Percentiles rank a stretch among this genome's conserved stretches.
phyloP scores from a whole-genome alignment of 345 rosid genomes.

The Pugionium cornutum region DNA sequence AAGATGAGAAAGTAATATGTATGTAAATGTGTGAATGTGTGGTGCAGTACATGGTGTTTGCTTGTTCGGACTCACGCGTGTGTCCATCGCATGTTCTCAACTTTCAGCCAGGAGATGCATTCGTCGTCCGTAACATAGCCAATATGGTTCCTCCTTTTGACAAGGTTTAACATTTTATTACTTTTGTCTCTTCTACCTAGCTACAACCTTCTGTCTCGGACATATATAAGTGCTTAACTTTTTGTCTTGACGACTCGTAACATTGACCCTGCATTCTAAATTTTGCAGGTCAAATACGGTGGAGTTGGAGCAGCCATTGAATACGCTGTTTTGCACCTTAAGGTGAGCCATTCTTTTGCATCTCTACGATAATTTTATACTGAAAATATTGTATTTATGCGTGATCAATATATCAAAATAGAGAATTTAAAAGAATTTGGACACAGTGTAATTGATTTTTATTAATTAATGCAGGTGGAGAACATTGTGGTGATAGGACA shows the following conservation, averaged over 20 bases:
- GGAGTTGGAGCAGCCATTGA: slow-evolving; percentile 91
- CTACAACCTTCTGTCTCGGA: not conserved
- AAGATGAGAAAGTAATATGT: not conserved
- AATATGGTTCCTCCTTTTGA: slow-evolving; percentile 56
- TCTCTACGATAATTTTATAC: not conserved
- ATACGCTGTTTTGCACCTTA: slow-evolving; percentile 95
- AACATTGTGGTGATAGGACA: slow-evolving; percentile 94
- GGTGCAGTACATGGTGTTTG: slow-evolving; percentile 88
- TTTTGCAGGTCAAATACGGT: slow-evolving; percentile 44
- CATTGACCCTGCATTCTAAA: slow-evolving; percentile 3
- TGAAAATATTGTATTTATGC: not conserved
- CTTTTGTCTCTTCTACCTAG: not conserved
- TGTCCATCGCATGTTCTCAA: slow-evolving; percentile 53
- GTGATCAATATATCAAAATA: not conserved
- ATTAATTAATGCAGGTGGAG: slow-evolving; percentile 49
- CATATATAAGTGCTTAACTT: slow-evolving; percentile 1
- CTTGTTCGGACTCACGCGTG: slow-evolving; percentile 59
- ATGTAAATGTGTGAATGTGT: slow-evolving; percentile 1
- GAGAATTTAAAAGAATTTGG: not conserved
- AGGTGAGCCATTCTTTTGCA: slow-evolving; percentile 49
- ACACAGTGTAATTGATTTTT: slow-evolving; percentile 9
- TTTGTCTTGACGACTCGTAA: not conserved
- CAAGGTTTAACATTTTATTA: slow-evolving; percentile 38
- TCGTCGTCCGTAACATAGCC: slow-evolving; percentile 54
- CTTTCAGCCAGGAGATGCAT: slow-evolving; percentile 59